Conservation (phyloP, 1,139 yeast genomes). For the Debaryomyces udenii region DNA sequence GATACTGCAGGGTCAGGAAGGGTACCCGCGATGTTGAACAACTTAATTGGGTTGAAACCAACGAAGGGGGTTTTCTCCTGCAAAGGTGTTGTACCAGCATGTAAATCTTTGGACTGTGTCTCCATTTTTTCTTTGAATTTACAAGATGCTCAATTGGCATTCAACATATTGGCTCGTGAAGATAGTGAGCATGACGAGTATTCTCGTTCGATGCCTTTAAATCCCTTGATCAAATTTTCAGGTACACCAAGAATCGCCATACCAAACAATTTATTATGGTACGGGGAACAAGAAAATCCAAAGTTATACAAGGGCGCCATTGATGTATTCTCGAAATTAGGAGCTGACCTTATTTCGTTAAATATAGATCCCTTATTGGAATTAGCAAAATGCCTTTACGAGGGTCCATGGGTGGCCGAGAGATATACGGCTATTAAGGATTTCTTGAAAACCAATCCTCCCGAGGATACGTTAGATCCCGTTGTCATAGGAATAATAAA, state of each 20-base stretch:
- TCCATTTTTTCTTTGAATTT: slow-evolving; percentile 79
- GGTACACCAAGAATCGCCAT: slow-evolving; percentile 69
- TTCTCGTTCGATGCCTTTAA: slow-evolving; percentile 71
- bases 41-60: slow-evolving; percentile 89
- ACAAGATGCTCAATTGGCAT: slow-evolving; percentile 79
- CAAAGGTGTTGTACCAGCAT: slow-evolving; percentile 94
- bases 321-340: slow-evolving; percentile 56
- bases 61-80: slow-evolving; percentile 86
- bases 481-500: slow-evolving; percentile 76
- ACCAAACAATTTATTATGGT: slow-evolving; percentile 76
- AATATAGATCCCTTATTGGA: slow-evolving; percentile 78
- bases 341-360: slow-evolving; percentile 56
- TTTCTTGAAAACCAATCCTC: slow-evolving; percentile 75
- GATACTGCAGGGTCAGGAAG: slow-evolving; percentile 99
- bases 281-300: slow-evolving; percentile 78
- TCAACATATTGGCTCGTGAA: slow-evolving; percentile 67
- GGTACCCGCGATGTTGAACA: slow-evolving; percentile 96
- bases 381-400: slow-evolving; percentile 87
- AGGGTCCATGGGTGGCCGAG: slow-evolving; percentile 99
- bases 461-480: slow-evolving; percentile 73
- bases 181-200: slow-evolving; percentile 79
- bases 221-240: slow-evolving; percentile 63
- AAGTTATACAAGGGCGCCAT: slow-evolving; percentile 65
- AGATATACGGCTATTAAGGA: slow-evolving; percentile 82
- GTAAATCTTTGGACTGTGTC: slow-evolving; percentile 91